Evolutionary conservation across 2,329 filamentous ascomycete genomes (phyloP), one percentile per base, ranked within the genome.

Genomic region (Leptoxyphium fumago): DNA sequence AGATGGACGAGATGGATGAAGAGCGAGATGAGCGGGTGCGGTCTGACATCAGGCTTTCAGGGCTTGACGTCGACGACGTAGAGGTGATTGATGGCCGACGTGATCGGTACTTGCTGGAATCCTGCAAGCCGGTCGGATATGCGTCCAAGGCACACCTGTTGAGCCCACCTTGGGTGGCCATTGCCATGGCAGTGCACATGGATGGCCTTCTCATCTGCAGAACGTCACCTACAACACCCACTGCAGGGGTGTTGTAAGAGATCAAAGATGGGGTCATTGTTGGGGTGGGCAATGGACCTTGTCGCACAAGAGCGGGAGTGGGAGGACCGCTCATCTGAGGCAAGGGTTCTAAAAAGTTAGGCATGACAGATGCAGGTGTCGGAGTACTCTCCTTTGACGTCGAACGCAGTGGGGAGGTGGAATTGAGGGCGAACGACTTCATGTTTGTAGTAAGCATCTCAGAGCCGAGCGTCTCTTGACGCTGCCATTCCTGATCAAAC

Each of bases 31-130:
- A 74, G 47, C 74, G 64, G 11, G 69, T 69, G 30, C 67, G 67
- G 56, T 80, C 76, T 26, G 75, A 78, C 30, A 78, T 61, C 70
- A 78, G 75, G 29, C 76, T 79, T 50, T 78, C 75, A n/a, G 77
- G 76, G 38, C 70, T 74, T 8, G 69, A 73, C 15, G 61, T 61
- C 39, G 68, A 73, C 3, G 73, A 76, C 21, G 68, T 66, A 17
- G 71, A 70, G 44, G 65, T 71, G 55, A 69, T 61, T 51, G 66
- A 71, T 47, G 60, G 64, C 51, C 60, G 69, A 49, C 67, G 62
- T 42, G 60, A 63, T n/a, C 64, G 68, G 49, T 70, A 70, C 14
- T 66, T 65, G 53, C 73, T 70, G 38, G 64, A 50, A 38, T 60
- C 62, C 34, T 56, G 61, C 29, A 45, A 48, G 46, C 55, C 59